Conservation (phyloP, 2,329 filamentous ascomycete genomes). For the Nemania sp. region DNA sequence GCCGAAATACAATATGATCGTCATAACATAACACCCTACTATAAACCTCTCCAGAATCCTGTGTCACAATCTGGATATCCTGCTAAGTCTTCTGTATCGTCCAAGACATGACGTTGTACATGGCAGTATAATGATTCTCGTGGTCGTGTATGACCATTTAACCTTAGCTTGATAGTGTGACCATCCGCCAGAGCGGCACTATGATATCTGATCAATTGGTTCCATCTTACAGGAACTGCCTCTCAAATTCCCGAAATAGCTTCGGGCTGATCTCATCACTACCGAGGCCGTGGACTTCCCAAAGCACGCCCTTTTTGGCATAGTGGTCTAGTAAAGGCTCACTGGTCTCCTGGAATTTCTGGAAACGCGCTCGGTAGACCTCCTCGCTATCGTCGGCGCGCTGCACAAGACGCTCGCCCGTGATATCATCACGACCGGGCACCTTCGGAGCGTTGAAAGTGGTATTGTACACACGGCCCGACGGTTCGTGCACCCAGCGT, state of each 20-base stretch:
- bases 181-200: too few relatives aligned
- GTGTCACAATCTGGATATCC: not conserved
- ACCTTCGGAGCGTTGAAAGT: conserved; percentile 86
- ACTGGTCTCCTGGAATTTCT: conserved; percentile 86
- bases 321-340: conserved; percentile 87
- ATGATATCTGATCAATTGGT: not conserved
- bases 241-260: conserved; percentile 80
- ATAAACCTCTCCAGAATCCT: not conserved
- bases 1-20: not conserved
- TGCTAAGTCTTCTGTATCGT: not conserved
- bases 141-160: not conserved
- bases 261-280: conserved; percentile 96
- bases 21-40: not conserved
- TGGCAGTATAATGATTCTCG: conserved; percentile 12
- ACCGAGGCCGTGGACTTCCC: conserved; percentile 83
- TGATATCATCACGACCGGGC: conserved; percentile 82
- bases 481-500: conserved; percentile 90
- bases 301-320: conserved; percentile 77
- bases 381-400: conserved; percentile 84
- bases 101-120: not conserved
- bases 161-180: not conserved
- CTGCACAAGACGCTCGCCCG: conserved; percentile 82
- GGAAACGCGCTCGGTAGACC: conserved; percentile 78
- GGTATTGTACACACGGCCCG: conserved; percentile 93
- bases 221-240: conserved; percentile 58